Evolutionary conservation across 495 filamentous ascomycete species (phyloP), one percentile per base, ranked within the genome.

Genomic region (Daldinia concentrica): DNA sequence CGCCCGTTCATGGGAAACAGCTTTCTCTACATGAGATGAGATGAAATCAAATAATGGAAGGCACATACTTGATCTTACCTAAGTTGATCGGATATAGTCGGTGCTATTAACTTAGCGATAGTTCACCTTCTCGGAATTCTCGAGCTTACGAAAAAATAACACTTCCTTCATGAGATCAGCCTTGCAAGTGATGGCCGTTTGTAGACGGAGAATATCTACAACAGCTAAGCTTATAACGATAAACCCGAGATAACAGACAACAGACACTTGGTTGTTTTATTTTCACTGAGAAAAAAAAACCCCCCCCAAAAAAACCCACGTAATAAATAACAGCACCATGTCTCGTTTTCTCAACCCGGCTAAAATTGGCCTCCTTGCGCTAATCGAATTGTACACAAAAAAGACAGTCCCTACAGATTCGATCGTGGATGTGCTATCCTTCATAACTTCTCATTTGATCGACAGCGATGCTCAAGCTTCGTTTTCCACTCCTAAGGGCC

Each of bases 371-470:
- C 86, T 98, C 22, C 86, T 99, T 48, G 87, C 89, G 61, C 86
- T 99, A 43, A 86, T 93, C 57, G 87, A 90, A 69, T 84, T 98
- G 24, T 98, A 98, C 77, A 87, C 88, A 7, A 88, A 92, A 59
- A 88, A 86, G 6, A 81, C 86, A 1, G 89, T 97, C 29, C 92
- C 93, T n/a, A 91, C 87, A 59, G 81, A 86, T 41, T 89, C 91
- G 12, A 90, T 90, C 32, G 84, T 95, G n/a, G 87, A 91, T n/a
- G 86, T 98, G 14, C 85, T 99, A 14, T 92, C 91, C 37, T 97
- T 97, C 81, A 82, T 98, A 54, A 83, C 92, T 54, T 90, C 90
- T 51, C 89, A 94, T 68, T 72, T 96, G 32, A 85, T 92, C 58
- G 84, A 89, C 60, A 64, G 73, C 68, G 77, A 80, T 52, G 57